Percentiles rank a stretch among this genome's conserved stretches.
Evolutionary conservation across 768 basidiomycete genomes (phyloP).

Genomic region (Mycena maculata): DNA sequence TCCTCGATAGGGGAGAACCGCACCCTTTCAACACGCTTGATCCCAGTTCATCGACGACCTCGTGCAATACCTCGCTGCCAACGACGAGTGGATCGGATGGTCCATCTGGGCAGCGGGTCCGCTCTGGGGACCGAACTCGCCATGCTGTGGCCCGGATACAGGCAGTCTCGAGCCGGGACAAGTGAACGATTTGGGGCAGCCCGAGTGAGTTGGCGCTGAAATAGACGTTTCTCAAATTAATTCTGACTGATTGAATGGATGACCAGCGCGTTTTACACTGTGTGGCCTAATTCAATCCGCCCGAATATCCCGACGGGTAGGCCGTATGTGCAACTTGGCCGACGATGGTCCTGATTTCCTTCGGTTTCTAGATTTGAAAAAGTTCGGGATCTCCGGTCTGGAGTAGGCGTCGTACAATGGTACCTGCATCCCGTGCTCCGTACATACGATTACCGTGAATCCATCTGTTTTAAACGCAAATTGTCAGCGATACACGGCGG

Average conservation of each 20-base stretch:
- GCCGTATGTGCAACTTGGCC: background rate
- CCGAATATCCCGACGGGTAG: slow-evolving; percentile 51
- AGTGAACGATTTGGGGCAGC: slow-evolving; percentile 49
- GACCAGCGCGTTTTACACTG: slow-evolving; percentile 50
- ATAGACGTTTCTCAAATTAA: too few species aligned
- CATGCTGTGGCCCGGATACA: slow-evolving; percentile 57
- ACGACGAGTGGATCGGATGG: slow-evolving; percentile 62
- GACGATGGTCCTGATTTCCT: background rate
- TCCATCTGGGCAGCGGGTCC: slow-evolving; percentile 62
- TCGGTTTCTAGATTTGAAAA: slow-evolving; percentile 35
- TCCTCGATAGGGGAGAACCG: background rate
- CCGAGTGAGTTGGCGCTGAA: slow-evolving; percentile 47
- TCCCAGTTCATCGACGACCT: slow-evolving; percentile 51
- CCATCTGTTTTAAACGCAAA: too few species aligned
- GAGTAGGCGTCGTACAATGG: background rate
- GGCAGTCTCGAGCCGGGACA: slow-evolving; percentile 58
- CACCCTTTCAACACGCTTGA: background rate
- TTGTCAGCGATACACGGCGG: too few species aligned
- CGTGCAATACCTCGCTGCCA: slow-evolving; percentile 52
- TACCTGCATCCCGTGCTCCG: too few species aligned
- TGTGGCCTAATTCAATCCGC: slow-evolving; percentile 50
- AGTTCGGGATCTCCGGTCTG: slow-evolving; percentile 33
- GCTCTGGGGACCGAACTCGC: slow-evolving; percentile 55
- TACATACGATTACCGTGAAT: too few species aligned
- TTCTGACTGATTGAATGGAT: background rate